A percentile compares a stretch with the other conserved stretches of the same genome.
These are phyloP conservation scores for Wickerhamomyces sp. DNA, from an alignment of 1,139 yeast genomes.

Conservation along the genomic window DNA sequence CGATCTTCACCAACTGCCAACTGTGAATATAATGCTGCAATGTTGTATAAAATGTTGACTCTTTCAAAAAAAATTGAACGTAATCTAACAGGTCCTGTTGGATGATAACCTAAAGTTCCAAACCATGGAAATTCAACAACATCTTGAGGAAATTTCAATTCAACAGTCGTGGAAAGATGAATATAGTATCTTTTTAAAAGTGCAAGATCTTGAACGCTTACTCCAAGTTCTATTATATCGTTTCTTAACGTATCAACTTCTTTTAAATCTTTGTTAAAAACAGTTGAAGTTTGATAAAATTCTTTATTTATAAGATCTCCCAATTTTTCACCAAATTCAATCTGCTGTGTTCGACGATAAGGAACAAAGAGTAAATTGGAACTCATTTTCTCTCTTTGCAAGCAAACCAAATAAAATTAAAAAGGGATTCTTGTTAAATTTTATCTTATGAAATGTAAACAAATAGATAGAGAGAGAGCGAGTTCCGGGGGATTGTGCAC, in stretches of 20 bases:
- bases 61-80: conserved; percentile 53
- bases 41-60: conserved; percentile 59
- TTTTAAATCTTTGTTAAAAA: conserved; percentile 48
- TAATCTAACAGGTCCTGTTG: conserved; percentile 39
- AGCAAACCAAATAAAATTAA: background rate
- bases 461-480: too few relatives aligned
- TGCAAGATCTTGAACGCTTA: conserved; percentile 24
- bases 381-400: conserved; percentile 8
- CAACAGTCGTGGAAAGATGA: conserved; percentile 29
- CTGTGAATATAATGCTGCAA: conserved; percentile 60
- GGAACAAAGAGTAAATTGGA: conserved; percentile 48
- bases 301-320: conserved; percentile 48
- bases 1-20: conserved; percentile 43
- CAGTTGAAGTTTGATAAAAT: conserved; percentile 60
- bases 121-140: conserved; percentile 64
- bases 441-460: too few relatives aligned
- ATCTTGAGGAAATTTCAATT: conserved; percentile 39
- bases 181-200: conserved; percentile 30
- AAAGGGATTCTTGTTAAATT: too few relatives aligned
- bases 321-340: conserved; percentile 43
- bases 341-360: conserved; percentile 42
- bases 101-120: conserved; percentile 56
- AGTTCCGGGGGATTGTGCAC: too few relatives aligned
- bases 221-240: conserved; percentile 26
- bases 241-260: conserved; percentile 36